Evolutionary conservation across 164 flowering plant species (phyloP).

Genomic region (Vitis rupestris): DNA sequence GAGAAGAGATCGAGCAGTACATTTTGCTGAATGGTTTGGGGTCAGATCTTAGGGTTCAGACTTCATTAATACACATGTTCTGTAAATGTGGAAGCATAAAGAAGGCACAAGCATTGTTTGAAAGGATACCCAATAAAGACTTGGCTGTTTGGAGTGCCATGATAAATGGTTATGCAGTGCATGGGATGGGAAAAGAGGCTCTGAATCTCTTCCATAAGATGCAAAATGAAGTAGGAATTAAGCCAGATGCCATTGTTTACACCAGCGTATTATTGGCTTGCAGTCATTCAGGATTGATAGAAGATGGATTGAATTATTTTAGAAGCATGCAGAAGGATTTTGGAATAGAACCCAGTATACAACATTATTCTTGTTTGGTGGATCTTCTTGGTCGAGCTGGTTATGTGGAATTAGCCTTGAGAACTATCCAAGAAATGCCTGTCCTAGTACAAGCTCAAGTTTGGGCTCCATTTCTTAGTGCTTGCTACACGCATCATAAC

Average conservation of each 20-base stretch:
- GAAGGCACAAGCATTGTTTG: conserved; percentile 29
- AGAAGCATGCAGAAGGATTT: conserved; percentile 29
- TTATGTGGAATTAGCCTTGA: conserved; percentile 26
- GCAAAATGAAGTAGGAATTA: conserved; percentile 22
- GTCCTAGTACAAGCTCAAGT: conserved; percentile 15
- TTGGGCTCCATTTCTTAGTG: conserved; percentile 39
- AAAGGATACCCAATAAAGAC: conserved; percentile 26
- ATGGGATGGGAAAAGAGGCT: conserved; percentile 42
- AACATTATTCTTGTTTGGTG: conserved; percentile 28
- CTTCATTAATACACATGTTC: conserved; percentile 40
- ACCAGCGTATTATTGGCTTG: conserved; percentile 34
- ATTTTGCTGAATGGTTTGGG: conserved; percentile 21
- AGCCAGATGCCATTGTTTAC: conserved; percentile 32
- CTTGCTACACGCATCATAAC: conserved; percentile 28
- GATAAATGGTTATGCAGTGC: conserved; percentile 37
- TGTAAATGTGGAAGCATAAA: conserved; percentile 42
- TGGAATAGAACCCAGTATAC: conserved; percentile 28
- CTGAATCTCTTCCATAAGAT: conserved; percentile 29
- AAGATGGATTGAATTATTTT: conserved; percentile 34
- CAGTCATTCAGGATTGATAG: conserved; percentile 37
- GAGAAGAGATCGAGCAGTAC: conserved; percentile 31
- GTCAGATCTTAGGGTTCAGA: conserved; percentile 28
- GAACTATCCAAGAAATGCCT: conserved; percentile 29
- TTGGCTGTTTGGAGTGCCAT: conserved; percentile 45
- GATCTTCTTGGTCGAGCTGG: conserved; percentile 22